These are phyloP conservation scores for Acorus calamus DNA, from an alignment of 106 monocot species.

Conservation along the genomic window DNA sequence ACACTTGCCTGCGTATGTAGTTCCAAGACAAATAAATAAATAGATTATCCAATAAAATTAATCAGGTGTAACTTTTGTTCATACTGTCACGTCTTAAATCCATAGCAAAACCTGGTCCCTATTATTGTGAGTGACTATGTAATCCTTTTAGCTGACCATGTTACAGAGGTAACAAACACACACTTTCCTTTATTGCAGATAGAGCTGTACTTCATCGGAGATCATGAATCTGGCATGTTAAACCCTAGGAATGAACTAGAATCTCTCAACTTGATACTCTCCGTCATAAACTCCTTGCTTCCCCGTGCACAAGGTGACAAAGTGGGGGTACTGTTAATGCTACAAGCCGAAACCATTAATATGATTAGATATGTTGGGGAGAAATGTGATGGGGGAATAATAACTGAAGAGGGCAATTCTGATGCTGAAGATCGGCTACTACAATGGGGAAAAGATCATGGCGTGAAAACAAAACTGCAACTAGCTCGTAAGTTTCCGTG, in stretches of 20 bases:
- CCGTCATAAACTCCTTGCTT: conserved; percentile 17
- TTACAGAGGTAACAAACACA: too few species aligned
- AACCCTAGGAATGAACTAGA: conserved; percentile 80
- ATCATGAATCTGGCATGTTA: conserved; percentile 57
- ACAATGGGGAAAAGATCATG: conserved; percentile 56
- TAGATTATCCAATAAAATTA: not conserved
- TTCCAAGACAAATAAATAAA: not conserved
- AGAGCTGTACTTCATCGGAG: conserved; percentile 81
- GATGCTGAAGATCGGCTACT: conserved; percentile 43
- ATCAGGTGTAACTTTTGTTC: not conserved
- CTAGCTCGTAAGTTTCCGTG: conserved; percentile 49
- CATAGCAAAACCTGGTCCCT: too few species aligned
- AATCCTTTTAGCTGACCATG: not conserved
- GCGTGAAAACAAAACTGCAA: conserved; percentile 54
- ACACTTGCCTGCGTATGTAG: not conserved
- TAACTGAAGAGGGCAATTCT: conserved; percentile 7
- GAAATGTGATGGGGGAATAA: conserved; percentile 14
- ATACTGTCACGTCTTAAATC: not conserved
- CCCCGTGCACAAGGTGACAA: conserved; percentile 8
- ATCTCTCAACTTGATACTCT: conserved; percentile 54
- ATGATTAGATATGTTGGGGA: conserved; percentile 27
- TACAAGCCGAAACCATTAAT: conserved; percentile 23
- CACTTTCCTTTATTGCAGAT: conserved; percentile 22
- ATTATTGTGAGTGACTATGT: not conserved
- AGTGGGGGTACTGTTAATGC: conserved; percentile 24